A percentile compares a stretch with the other conserved stretches of the same genome.
Conservation (phyloP, 768 basidiomycete genomes). For the Kockovaella imperatae region DNA sequence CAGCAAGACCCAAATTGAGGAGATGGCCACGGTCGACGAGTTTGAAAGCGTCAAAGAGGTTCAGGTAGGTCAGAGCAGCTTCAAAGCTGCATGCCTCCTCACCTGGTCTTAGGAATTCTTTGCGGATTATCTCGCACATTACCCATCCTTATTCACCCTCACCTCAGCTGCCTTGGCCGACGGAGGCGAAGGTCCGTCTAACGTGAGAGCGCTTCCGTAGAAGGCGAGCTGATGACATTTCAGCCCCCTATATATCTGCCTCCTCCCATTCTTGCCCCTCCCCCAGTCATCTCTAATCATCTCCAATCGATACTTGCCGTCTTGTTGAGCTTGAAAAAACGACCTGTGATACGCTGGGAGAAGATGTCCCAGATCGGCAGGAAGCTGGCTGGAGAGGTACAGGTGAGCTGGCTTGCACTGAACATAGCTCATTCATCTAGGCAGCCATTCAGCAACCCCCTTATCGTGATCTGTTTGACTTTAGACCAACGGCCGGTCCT, state of each 20-base stretch:
- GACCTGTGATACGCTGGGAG: slow-evolving; percentile 88
- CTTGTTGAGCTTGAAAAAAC: slow-evolving; percentile 89
- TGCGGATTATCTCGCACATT: slow-evolving; percentile 84
- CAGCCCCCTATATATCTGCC: slow-evolving; percentile 44
- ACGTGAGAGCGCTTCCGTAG: slow-evolving; percentile 19
- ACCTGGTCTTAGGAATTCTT: slow-evolving; percentile 69
- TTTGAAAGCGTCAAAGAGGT: slow-evolving; percentile 95
- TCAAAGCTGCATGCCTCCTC: not conserved
- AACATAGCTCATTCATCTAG: slow-evolving; percentile 45
- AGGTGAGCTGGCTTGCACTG: slow-evolving; percentile 50
- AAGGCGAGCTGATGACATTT: not conserved
- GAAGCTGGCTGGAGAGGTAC: slow-evolving; percentile 76
- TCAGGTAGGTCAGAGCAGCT: slow-evolving; percentile 56
- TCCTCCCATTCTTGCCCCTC: slow-evolving; percentile 32
- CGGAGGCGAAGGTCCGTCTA: slow-evolving; percentile 43
- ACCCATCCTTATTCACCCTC: slow-evolving; percentile 79
- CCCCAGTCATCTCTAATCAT: slow-evolving; percentile 61
- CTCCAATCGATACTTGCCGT: slow-evolving; percentile 76
- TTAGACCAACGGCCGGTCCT: slow-evolving; percentile 75
- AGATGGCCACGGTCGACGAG: slow-evolving; percentile 87
- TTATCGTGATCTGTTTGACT: slow-evolving; percentile 78
- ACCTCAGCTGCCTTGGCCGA: slow-evolving; percentile 35
- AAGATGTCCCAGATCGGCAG: slow-evolving; percentile 86
- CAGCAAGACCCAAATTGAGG: slow-evolving; percentile 81
- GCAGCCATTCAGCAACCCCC: slow-evolving; percentile 63